Evolutionary conservation across 116 monocot genomes (phyloP), one percentile per base, ranked within the genome.

Genomic region (Iris pallida): DNA sequence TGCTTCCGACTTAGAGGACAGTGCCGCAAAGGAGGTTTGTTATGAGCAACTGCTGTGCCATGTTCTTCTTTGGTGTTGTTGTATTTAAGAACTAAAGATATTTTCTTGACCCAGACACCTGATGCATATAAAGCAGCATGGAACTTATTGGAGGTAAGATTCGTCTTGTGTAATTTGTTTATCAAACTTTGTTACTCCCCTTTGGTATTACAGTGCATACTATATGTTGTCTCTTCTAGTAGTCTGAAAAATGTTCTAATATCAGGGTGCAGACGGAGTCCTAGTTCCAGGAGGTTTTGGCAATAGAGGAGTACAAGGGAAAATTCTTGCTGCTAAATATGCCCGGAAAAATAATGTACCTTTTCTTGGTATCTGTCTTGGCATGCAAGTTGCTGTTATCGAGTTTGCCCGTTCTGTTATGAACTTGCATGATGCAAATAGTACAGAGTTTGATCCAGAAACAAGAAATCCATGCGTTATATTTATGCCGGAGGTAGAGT

Each of bases 301-400:
- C 49, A 88, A 90, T 64, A 72, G 98, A 82, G 98, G 98, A 5
- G 85, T 98, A 2, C 73, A 92, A 63, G 98, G 98, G 52, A 98
- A 98, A 80, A 90, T 98, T 16, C 72, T 90, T 47, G 98, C 98
- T 11, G 98, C 98, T 64, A 81, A 84, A 78, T 93, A 92, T 82
- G 92, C 98, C 3, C 79, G 98, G 61, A 90, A 93, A 82, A 87
- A 86, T 43, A 81, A 80, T 43, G 62, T 93, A 43, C 98, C 96
- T 6, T 97, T 76, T 58, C 81, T 97, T 20, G 96, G 96, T 20
- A 89, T 97, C 75, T 97, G 96, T 71, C 76, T 98, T 55, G 98
- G 98, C 48, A 93, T 98, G 98, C 98, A 98, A 75, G 79, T 88
- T 80, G 90, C 93, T 15, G 98, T 98, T 15, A 90, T 98, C 73